Base-by-base conservation (phyloP, 2,329 filamentous ascomycete genomes). In the Pseudocercospora fuligena region DNA sequence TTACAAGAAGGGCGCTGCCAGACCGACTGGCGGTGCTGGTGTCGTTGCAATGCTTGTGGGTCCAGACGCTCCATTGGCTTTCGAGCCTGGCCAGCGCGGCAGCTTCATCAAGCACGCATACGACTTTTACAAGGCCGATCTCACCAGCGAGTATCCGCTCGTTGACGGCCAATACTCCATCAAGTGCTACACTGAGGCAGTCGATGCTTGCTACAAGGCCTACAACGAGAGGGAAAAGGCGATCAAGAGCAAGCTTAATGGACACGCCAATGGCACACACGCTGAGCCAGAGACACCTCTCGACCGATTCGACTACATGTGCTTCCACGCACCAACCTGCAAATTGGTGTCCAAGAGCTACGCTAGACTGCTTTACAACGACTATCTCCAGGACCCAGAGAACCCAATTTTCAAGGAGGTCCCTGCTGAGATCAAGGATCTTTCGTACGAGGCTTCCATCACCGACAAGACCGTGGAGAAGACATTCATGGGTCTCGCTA, bases 101-200 rank as follows among this genome's bases (percentile, higher is more conserved):
- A 81, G 79, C 73, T 85, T 84, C 77, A 80, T 85, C 73, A 82
- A 77, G 69, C 83, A 85, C 75, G 81, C 79, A 33, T 85, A 85
- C 78, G 83, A 85, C 72, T 85, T 85, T 77, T 85, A 85, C 80
- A 85, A 85, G 82, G 80, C 83, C 63, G 83, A 85, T 70, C 71
- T 85, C 66, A 84, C 83, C 66, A 83, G 81, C 80, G 83, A 85
- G 73, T 85, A 85, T 74, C 83, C 83, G 31, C 76, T 84, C 65
- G 83, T 85, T 16, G 83, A 85, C 70, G 83, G 83, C 54, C 83
- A 85, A 40, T 85, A 81, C 79, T 85, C 83, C 59, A 79, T 84
- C 71, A 79, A 81, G 73, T 85, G 83, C 81, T 85, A 85, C 79
- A 83, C 79, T 58, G 82, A 84, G 76, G 82, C 83, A 12, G 81